Percentiles rank a stretch among this genome's conserved stretches.
phyloP scores from a whole-genome alignment of 352 stramenopile genomes.

The Phytophthora citrophthora region DNA sequence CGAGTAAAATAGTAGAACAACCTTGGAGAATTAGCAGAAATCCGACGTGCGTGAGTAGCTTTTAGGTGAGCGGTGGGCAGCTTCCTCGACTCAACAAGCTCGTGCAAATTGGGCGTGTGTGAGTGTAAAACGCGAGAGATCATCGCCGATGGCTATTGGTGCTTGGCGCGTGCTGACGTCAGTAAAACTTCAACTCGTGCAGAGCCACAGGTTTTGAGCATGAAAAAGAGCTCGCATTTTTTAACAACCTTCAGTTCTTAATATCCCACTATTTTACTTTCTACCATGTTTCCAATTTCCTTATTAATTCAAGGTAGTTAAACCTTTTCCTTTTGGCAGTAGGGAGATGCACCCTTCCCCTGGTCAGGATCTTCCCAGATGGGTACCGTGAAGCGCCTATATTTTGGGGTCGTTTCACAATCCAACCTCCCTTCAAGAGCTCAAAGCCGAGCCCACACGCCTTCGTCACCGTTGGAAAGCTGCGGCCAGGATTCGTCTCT shows the following conservation, averaged over 20 bases:
- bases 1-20: too few relatives aligned
- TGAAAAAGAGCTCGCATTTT: slow-evolving; percentile 9
- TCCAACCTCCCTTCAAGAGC: slow-evolving; percentile 18
- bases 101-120: too few relatives aligned
- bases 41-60: too few relatives aligned
- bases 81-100: too few relatives aligned
- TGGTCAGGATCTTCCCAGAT: slow-evolving; percentile 27
- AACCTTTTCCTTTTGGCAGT: neutral
- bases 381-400: neutral
- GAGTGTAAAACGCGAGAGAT: too few relatives aligned
- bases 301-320: neutral
- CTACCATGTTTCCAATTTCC: too few relatives aligned
- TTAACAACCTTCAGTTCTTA: slow-evolving; percentile 4
- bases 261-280: neutral
- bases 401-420: slow-evolving; percentile 4
- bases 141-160: too few relatives aligned
- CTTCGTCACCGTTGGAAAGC: slow-evolving; percentile 11
- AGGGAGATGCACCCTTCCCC: slow-evolving; percentile 14
- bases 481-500: slow-evolving; percentile 29
- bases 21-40: too few relatives aligned
- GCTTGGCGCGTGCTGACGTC: too few relatives aligned
- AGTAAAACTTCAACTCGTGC: slow-evolving; percentile 9
- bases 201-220: slow-evolving; percentile 6
- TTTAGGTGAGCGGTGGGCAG: too few relatives aligned
- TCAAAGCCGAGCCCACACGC: slow-evolving; percentile 13